Conservation (phyloP, 2,329 filamentous ascomycete species). For the Aureobasidium melanogenum region DNA sequence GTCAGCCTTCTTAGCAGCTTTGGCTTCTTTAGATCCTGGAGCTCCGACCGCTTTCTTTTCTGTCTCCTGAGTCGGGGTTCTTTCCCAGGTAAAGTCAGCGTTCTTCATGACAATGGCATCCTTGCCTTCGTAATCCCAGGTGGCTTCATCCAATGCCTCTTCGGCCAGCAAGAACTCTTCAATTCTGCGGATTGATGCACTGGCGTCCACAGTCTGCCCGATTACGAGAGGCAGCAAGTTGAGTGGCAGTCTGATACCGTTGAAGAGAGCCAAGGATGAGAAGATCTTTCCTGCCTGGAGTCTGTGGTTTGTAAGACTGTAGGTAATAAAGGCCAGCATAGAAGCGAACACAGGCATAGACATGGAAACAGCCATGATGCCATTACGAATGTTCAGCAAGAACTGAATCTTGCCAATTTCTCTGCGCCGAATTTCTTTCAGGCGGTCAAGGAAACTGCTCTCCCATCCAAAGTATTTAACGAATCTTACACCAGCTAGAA, state of each 20-base stretch:
- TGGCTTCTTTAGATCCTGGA: conserved; percentile 34
- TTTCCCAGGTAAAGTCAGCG: conserved; percentile 84
- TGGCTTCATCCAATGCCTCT: conserved; percentile 66
- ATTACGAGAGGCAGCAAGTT: conserved; percentile 84
- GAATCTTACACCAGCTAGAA: conserved; percentile 81
- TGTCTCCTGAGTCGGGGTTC: conserved; percentile 44
- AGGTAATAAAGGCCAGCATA: conserved; percentile 89
- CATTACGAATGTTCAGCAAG: conserved; percentile 73
- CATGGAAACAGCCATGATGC: conserved; percentile 74
- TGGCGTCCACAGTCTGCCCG: conserved; percentile 82
- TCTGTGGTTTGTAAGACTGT: conserved; percentile 52
- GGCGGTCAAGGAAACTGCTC: conserved; percentile 67
- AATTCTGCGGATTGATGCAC: conserved; percentile 74
- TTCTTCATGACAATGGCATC: conserved; percentile 58
- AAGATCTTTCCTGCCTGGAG: conserved; percentile 74
- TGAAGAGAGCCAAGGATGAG: conserved; percentile 89
- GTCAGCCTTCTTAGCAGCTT: conserved; percentile 34
- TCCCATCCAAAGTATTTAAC: conserved; percentile 98
- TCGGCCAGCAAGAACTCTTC: conserved; percentile 82
- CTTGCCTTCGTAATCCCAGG: conserved; percentile 44
- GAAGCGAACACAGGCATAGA: conserved; percentile 88
- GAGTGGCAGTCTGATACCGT: conserved; percentile 78
- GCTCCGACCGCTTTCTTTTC: conserved; percentile 25
- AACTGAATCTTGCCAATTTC: conserved; percentile 82
- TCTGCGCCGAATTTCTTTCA: conserved; percentile 61